phyloP scores from a whole-genome alignment of 805 yeast genomes.

The Starmerella vaccinii region DNA sequence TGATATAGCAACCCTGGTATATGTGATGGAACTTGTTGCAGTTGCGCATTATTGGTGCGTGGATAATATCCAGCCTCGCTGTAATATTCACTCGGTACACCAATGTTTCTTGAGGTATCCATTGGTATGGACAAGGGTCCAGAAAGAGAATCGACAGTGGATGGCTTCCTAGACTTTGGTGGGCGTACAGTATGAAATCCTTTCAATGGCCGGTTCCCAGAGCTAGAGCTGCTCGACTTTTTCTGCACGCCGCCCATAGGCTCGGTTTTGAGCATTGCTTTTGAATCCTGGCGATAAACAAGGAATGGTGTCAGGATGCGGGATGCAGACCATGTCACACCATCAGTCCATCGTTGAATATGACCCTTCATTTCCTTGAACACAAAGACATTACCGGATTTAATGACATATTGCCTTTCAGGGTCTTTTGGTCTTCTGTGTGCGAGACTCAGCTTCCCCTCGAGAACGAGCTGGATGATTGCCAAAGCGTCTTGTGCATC shows the following conservation, averaged over 20 bases:
- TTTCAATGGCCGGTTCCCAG: neutral
- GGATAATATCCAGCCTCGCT: neutral
- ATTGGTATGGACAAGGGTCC: neutral
- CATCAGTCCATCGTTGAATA: slow-evolving; percentile 93
- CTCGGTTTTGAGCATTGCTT: slow-evolving; percentile 27
- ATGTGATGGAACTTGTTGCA: neutral
- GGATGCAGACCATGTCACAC: slow-evolving; percentile 89
- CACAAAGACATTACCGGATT: slow-evolving; percentile 72
- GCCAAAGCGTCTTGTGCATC: slow-evolving; percentile 75
- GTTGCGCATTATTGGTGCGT: neutral
- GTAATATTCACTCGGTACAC: neutral
- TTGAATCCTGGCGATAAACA: slow-evolving; percentile 59
- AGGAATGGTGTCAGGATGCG: slow-evolving; percentile 77
- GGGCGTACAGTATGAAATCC: neutral
- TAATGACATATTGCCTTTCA: slow-evolving; percentile 56
- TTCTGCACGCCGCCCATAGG: slow-evolving; percentile 13
- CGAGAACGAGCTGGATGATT: slow-evolving; percentile 67
- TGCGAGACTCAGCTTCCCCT: slow-evolving; percentile 49
- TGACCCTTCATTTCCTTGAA: slow-evolving; percentile 75
- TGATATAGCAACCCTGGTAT: neutral
- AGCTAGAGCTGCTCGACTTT: slow-evolving; percentile 3
- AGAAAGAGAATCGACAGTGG: slow-evolving; percentile 1
- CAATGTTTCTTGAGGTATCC: neutral
- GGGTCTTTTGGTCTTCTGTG: slow-evolving; percentile 73
- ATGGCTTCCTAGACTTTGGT: neutral